Evolutionary conservation across 2,329 filamentous ascomycete species (phyloP).

Genomic region (Aspergillus hortae): DNA sequence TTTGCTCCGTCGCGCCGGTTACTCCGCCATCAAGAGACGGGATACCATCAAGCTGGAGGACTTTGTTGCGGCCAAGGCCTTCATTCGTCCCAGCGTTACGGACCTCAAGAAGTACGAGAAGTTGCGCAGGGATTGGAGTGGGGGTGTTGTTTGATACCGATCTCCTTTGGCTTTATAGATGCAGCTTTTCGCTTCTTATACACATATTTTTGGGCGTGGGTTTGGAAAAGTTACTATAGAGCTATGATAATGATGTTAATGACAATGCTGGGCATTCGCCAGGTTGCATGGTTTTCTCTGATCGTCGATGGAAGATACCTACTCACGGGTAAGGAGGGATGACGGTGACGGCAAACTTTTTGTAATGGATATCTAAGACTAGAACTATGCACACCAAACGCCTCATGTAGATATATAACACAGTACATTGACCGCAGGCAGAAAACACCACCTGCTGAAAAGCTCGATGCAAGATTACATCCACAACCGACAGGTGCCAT

Average conservation of each 20-base stretch:
- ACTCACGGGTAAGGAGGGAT: background rate
- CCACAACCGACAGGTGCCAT: conserved; percentile 91
- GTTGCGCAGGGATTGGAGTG: conserved; percentile 49
- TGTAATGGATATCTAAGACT: conserved; percentile 26
- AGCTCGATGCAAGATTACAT: conserved; percentile 45
- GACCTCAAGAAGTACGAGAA: conserved; percentile 57
- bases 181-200: background rate
- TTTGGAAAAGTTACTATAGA: background rate
- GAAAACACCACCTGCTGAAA: background rate
- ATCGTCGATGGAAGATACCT: too few relatives aligned
- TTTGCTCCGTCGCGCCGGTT: conserved; percentile 57
- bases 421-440: conserved; percentile 15
- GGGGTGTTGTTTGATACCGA: conserved; percentile 26
- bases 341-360: conserved; percentile 19
- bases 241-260: background rate
- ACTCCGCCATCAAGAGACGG: conserved; percentile 51
- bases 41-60: conserved; percentile 46
- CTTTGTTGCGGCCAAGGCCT: conserved; percentile 38
- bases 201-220: background rate
- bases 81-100: conserved; percentile 50
- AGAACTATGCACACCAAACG: conserved; percentile 25
- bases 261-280: background rate
- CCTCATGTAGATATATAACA: conserved; percentile 18
- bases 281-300: background rate
- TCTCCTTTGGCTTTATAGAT: conserved; percentile 1